Base-by-base conservation (phyloP, 768 basidiomycete genomes). In the Steccherinum ochraceum region DNA sequence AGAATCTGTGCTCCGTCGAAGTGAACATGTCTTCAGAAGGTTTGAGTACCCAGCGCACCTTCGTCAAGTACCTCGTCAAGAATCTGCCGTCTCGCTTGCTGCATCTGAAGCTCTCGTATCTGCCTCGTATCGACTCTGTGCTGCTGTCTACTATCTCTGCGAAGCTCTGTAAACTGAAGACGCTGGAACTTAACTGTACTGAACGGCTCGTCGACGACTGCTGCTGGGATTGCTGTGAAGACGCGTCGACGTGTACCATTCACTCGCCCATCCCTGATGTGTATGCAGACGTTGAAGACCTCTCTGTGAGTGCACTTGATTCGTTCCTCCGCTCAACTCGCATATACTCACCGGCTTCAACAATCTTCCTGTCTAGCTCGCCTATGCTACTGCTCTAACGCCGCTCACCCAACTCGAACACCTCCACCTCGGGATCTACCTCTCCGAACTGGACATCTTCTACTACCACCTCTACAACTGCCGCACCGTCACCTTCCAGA, bases 221-320 rank as follows among this genome's bases (percentile, higher is more conserved):
- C 60, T 88, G 85, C 61, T 80, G 79, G 73, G 57, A 61, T 42
- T 88, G 86, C 61, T 80, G 80, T 52, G 80, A 81, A 65, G 83
- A 84, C 40, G 81, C 77, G 45, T 67, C 79, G 21, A 72, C 67
- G 7, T 70, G 72, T 46, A 72, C 73, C 21, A 52, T 73, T 2
- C 84, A 87, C 63, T 88, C 84, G 5, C 84, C 85, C 0, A 70
- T 88, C 50, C 79, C 79, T 4, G 75, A 77, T 16, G 61, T 73
- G 23, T 82, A 72, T 57, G 49, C 62, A 13, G 68, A 72, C 23
- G 71, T 67, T 5, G 57, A 66, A 43, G 62, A 65, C 12, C 67
- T 88, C 51, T 75, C 77, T 48, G 86, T 88, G 65, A 63, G 82
- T 68, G 20, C 16, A n/a, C n/a, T n/a, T n/a, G n/a, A n/a, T 21